These are phyloP conservation scores for Ophiostoma novo-ulmi DNA, from an alignment of 2,329 filamentous ascomycete genomes.

Conservation along the genomic window DNA sequence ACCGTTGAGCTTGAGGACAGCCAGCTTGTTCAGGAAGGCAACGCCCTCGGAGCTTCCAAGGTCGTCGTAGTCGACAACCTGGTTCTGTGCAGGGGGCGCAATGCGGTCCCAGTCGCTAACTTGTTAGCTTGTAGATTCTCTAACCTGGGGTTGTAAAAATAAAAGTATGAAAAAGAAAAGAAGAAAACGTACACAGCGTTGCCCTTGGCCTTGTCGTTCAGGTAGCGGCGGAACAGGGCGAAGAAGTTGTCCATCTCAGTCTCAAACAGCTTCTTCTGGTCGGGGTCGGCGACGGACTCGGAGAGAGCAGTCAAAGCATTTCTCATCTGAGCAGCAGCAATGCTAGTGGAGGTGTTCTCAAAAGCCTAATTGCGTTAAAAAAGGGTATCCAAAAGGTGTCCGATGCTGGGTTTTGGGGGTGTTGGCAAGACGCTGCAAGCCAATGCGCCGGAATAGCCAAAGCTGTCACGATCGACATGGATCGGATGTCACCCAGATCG, in stretches of 20 bases:
- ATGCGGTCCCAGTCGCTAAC: constrained; percentile 92
- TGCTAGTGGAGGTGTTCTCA: constrained; percentile 97
- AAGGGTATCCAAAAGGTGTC: not conserved
- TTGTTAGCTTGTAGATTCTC: constrained; percentile 26
- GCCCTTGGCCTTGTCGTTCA: constrained; percentile 98
- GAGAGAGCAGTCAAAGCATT: constrained; percentile 90
- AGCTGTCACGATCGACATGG: not conserved
- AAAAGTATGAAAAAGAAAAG: not conserved
- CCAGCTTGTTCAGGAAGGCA: constrained; percentile 92
- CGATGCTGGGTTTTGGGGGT: not conserved
- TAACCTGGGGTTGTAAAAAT: not conserved
- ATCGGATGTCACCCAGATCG: not conserved
- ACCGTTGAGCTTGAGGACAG: constrained; percentile 98
- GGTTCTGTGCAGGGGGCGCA: constrained; percentile 81
- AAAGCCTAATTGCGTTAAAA: constrained; percentile 68
- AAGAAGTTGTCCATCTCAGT: constrained; percentile 99
- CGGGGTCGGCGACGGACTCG: constrained; percentile 79
- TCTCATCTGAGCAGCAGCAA: constrained; percentile 97
- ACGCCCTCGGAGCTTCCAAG: constrained; percentile 86
- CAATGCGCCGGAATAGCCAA: not conserved
- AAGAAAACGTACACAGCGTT: constrained; percentile 63
- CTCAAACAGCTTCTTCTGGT: constrained; percentile 89
- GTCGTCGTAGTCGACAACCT: constrained; percentile 92
- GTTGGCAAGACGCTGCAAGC: not conserved
- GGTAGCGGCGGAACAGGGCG: constrained; percentile 92